Base-by-base conservation (phyloP, 805 yeast genomes). In the Lachancea quebecensis region DNA sequence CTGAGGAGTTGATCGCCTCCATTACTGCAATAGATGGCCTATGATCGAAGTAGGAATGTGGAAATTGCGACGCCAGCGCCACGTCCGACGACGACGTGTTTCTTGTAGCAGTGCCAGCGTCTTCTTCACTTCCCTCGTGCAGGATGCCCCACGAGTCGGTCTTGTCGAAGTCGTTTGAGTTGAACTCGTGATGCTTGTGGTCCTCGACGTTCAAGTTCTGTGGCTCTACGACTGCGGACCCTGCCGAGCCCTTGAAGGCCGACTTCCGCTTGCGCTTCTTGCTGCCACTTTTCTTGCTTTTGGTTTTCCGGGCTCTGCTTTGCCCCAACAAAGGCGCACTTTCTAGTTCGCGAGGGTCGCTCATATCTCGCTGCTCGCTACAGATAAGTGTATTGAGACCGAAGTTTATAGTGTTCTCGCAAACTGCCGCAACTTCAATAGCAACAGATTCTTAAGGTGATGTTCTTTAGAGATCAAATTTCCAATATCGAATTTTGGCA, bases 101-200 rank as follows among this genome's bases (percentile, higher is more conserved):
- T 12, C 47, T 12, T 7, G 25, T 21, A 21, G 47, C 28, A 18
- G 21, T 16, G 14, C 39, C 18, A 9, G 47, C 21, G 29, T 39
- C 48, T 17, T 48, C 50, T 9, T 43, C 50, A 7, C 38, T 40
- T 27, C 46, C 46, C 16, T 60, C 67, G 46, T 62, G 67, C 31
- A 62, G 44, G 42, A 62, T 48, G 18, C 67, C 67, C 61, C 58
- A 55, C 1, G 67, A 61, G 38, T 62, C 67, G 1, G 56, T 56
- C 34, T 61, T 58, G 27, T 61, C 65, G 40, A 60, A 60, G 45
- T 62, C 66, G 4, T 60, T 56, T 12, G 36, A 30, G 15, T 28
- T 27, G n/a, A 14, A 35, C 8, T 10, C 21, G 15, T 30, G 39
- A 4, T 33, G 41, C 15, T 16, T 18, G n/a, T 10, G 17, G 14